Base-by-base conservation (phyloP, 129 eudicot species). In the Artemisia argyi region DNA sequence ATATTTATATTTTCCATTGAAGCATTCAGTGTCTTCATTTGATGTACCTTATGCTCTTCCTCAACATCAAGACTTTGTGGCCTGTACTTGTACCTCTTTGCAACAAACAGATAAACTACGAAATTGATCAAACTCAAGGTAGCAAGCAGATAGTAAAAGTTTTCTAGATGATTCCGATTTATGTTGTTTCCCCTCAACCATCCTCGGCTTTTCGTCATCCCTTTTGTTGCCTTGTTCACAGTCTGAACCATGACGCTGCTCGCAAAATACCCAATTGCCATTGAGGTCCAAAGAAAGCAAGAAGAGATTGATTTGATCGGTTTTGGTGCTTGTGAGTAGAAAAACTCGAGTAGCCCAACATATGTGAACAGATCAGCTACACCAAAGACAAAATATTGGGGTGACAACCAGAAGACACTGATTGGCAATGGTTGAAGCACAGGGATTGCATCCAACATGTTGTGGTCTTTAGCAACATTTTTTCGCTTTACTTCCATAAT, bases 121-220 rank as follows among this genome's bases (percentile, higher is more conserved):
- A 90, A 90, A 75, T 90, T 87, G 15, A 90, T 39, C 73, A 83
- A 30, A 73, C 94, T 83, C 87, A 90, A 11, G 9, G 59, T 20
- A 14, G 91, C 80, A 64, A 90, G 97, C 71, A 87, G 18, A 89
- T 89, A 87, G 61, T 83, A 90, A 69, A 90, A 90, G 2, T 83
- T 65, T 46, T 90, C 86, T 72, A 90, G 42, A 77, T 87, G 91
- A 74, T 83, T 82, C 81, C 85, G 76, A 28, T 90, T 90, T 4
- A 90, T 73, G 74, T 90, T 87, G 52, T 90, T 90, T 28, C 91
- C 94, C 22, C 75, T 86, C 73, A 90, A 77, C 97, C 97, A 90
- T 2, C 95, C 97, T 26, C 87, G 83, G 16, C 86, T 83, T 49
- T 59, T 69, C 8, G 90, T 79, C 5, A 18, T 54, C 11, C 74